phyloP scores from a whole-genome alignment of 106 monocot species.

The Dendrobium nobile region DNA sequence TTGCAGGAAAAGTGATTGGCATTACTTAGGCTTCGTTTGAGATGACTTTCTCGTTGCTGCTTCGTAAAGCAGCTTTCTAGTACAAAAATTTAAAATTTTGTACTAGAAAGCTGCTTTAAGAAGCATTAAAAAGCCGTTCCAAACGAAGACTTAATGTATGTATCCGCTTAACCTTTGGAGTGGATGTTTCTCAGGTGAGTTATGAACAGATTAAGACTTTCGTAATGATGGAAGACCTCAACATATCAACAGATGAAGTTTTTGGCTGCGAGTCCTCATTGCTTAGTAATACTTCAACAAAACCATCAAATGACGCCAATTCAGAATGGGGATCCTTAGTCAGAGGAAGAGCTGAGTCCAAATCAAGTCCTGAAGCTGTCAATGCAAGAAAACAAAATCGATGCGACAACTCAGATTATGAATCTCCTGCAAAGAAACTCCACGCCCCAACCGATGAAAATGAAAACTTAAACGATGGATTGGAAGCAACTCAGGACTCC shows the following conservation, averaged over 20 bases:
- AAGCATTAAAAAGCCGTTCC: no score
- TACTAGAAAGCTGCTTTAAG: no score
- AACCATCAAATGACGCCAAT: conserved; percentile 5
- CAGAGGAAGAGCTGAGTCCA: conserved; percentile 9
- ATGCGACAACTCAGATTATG: conserved; percentile 12
- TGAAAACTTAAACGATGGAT: background rate
- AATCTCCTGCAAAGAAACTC: conserved; percentile 33
- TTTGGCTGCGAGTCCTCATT: conserved; percentile 10
- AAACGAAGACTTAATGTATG: background rate
- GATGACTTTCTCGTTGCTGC: no score
- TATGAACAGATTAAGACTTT: conserved; percentile 65
- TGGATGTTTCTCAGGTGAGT: conserved; percentile 43
- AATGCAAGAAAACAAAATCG: conserved; percentile 15
- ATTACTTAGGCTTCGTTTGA: no score
- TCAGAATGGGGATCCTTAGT: background rate
- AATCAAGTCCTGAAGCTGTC: background rate
- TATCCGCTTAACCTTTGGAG: background rate
- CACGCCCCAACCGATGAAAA: conserved; percentile 14
- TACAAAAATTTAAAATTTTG: no score
- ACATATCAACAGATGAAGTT: conserved; percentile 32
- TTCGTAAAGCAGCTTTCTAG: no score
- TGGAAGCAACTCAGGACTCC: conserved; percentile 37
- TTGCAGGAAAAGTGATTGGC: background rate
- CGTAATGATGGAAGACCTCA: conserved; percentile 56
- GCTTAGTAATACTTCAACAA: conserved; percentile 3